phyloP scores from a whole-genome alignment of 2,329 filamentous ascomycete species.

The Scedosporium apiospermum region DNA sequence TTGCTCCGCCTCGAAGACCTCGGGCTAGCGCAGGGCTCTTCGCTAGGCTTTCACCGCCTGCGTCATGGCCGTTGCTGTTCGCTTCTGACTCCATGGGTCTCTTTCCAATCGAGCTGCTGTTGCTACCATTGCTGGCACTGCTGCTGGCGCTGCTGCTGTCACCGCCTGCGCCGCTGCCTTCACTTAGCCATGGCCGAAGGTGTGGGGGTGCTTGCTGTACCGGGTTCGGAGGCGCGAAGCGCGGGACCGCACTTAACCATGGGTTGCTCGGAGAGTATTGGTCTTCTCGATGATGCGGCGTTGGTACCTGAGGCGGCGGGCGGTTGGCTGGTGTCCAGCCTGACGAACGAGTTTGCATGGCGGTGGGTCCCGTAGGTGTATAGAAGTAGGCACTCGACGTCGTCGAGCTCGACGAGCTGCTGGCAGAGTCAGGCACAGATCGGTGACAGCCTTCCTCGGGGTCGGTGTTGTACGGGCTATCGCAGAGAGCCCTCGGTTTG shows the following conservation, averaged over 20 bases:
- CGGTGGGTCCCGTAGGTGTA: neutral
- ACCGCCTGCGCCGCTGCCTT: too few species aligned
- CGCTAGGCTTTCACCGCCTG: neutral
- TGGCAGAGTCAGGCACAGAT: neutral
- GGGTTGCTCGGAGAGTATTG: slow-evolving; percentile 22
- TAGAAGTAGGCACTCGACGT: neutral
- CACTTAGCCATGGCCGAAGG: neutral
- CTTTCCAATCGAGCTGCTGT: neutral
- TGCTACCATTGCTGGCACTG: neutral
- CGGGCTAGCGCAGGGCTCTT: neutral
- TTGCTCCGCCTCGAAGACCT: neutral
- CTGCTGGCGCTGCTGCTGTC: neutral
- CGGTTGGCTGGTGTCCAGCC: slow-evolving; percentile 21
- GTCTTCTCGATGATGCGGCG: slow-evolving; percentile 10
- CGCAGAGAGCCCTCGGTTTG: neutral
- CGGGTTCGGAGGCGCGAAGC: slow-evolving; percentile 17
- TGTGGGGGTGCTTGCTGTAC: neutral
- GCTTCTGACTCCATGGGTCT: neutral
- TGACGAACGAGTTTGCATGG: slow-evolving; percentile 8
- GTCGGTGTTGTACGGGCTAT: slow-evolving; percentile 29
- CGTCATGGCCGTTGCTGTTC: neutral
- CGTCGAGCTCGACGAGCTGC: neutral
- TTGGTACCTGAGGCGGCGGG: neutral
- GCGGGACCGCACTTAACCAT: slow-evolving; percentile 34
- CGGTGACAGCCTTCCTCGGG: slow-evolving; percentile 25